A percentile compares a stretch with the other conserved stretches of the same genome.
Conservation (phyloP, 495 filamentous ascomycete genomes). For the Penicillium manginii region DNA sequence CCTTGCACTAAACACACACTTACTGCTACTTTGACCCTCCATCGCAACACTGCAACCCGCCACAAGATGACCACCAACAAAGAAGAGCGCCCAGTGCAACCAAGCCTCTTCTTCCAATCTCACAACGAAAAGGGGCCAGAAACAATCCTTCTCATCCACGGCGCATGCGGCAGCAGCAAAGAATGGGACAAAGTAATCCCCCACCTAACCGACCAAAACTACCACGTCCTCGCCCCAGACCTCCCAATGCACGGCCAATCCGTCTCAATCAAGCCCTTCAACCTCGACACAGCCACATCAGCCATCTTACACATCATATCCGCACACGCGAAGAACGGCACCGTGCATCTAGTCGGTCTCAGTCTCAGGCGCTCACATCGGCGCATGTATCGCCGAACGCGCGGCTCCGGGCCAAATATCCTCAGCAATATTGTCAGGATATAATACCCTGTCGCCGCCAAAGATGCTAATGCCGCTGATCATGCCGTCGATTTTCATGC, state of each 20-base stretch:
- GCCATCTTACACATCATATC: slow-evolving; percentile 9
- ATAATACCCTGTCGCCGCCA: slow-evolving; percentile 11
- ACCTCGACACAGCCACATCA: slow-evolving; percentile 9
- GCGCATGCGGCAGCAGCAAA: slow-evolving; percentile 13
- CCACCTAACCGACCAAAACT: slow-evolving; percentile 11
- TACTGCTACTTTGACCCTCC: no score
- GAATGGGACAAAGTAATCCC: slow-evolving; percentile 22
- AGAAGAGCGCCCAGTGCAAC: neutral
- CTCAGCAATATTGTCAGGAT: slow-evolving; percentile 13
- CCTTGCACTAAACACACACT: no score
- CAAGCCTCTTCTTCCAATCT: slow-evolving; percentile 8
- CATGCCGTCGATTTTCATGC: neutral
- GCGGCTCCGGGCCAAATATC: slow-evolving; percentile 2
- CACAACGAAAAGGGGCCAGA: slow-evolving; percentile 9
- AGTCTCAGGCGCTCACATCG: slow-evolving; percentile 23
- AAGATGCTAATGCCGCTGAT: neutral
- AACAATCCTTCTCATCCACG: slow-evolving; percentile 26
- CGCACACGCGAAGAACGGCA: slow-evolving; percentile 12
- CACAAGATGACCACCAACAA: neutral
- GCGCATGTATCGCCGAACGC: slow-evolving; percentile 11
- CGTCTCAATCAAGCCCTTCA: slow-evolving; percentile 11
- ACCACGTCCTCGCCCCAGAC: slow-evolving; percentile 24
- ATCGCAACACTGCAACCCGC: neutral
- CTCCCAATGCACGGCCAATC: slow-evolving; percentile 26
- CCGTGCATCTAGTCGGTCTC: slow-evolving; percentile 16